Evolutionary conservation across 768 basidiomycete species (phyloP).

Genomic region (Boletus barrowsii): DNA sequence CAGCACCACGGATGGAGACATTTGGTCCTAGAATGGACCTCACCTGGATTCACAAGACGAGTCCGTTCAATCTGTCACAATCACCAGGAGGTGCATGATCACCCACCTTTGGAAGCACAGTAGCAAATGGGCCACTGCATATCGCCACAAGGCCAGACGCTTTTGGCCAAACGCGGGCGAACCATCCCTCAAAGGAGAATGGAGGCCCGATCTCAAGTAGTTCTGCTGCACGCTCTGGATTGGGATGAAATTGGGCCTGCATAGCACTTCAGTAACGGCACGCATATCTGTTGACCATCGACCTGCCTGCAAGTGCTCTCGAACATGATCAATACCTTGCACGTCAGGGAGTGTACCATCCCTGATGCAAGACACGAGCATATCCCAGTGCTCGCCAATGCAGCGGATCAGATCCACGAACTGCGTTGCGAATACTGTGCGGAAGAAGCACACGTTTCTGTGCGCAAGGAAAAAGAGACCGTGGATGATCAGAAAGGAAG

Average conservation of each 20-base stretch:
- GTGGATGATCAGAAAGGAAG: slow-evolving; percentile 20
- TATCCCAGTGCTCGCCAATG: slow-evolving; percentile 15
- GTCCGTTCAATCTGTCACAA: not conserved
- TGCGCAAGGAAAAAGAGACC: slow-evolving; percentile 17
- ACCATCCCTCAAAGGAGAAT: slow-evolving; percentile 14
- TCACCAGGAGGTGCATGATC: too few species aligned
- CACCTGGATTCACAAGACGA: slow-evolving; percentile 1
- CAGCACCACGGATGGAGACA: not conserved
- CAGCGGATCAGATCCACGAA: slow-evolving; percentile 13
- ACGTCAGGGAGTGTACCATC: slow-evolving; percentile 16
- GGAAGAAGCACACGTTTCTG: slow-evolving; percentile 1
- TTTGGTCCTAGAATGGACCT: slow-evolving; percentile 12
- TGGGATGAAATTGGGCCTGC: slow-evolving; percentile 10
- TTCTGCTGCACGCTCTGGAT: slow-evolving; percentile 19
- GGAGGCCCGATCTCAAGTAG: slow-evolving; percentile 13
- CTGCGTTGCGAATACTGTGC: not conserved
- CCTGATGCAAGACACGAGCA: slow-evolving; percentile 14
- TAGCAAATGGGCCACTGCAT: slow-evolving; percentile 11
- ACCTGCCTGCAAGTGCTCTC: slow-evolving; percentile 13
- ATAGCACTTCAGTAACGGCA: not conserved
- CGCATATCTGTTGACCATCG: too few species aligned
- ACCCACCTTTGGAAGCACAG: slow-evolving; percentile 12
- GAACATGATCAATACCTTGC: slow-evolving; percentile 9
- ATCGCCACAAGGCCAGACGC: not conserved
- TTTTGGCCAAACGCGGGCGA: slow-evolving; percentile 15